Base-by-base conservation (phyloP, 495 filamentous ascomycete species). In the Hypoxylon subgilvum region DNA sequence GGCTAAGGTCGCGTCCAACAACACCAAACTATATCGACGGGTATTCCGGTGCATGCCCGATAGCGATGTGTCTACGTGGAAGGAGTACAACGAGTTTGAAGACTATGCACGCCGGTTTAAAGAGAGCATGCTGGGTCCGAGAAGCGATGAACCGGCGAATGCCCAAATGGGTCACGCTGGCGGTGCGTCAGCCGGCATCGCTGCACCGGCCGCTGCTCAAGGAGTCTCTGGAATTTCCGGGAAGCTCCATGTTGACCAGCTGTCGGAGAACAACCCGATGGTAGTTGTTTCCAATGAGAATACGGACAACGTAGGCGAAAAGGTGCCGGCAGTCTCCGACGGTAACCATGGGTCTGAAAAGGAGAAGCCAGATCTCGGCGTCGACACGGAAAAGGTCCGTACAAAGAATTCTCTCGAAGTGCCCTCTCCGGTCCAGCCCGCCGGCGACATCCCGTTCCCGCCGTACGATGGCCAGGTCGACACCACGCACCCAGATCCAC, bases 11-110 rank as follows among this genome's bases (percentile, higher is more conserved):
- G 94, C 94, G 5, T 87, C 89, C 42, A 97, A 97, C 73, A 98
- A 98, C 69, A 97, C 94, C 4, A 88, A 90, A 55, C 81, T 98
- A 25, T 98, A 86, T 75, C 86, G 95, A 18, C 84, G 88, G 49
- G 95, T 98, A 9, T 98, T 98, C 78, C 86, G 95, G 39, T 96
- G 91, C 72, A 93, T 93, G 89, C 94, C 94, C 1, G 94, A 98
- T 67, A 96, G 84, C 48, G 91, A 97, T 63, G 95, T 95, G 58
- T 88, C 86, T 58, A 90, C 84, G 43, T 98, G 95, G 95, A 87
- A 88, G 61, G 90, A 95, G 59, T 98, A 97, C 76, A 92, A 90
- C 65, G 88, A 96, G 52, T 96, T 87, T 67, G 76, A 84, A 40
- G 82, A 86, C 4, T 97, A 96, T 68, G 82, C 82, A 18, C 86